Base-by-base conservation (phyloP, 164 flowering plant species). In the Berberis vulgaris region DNA sequence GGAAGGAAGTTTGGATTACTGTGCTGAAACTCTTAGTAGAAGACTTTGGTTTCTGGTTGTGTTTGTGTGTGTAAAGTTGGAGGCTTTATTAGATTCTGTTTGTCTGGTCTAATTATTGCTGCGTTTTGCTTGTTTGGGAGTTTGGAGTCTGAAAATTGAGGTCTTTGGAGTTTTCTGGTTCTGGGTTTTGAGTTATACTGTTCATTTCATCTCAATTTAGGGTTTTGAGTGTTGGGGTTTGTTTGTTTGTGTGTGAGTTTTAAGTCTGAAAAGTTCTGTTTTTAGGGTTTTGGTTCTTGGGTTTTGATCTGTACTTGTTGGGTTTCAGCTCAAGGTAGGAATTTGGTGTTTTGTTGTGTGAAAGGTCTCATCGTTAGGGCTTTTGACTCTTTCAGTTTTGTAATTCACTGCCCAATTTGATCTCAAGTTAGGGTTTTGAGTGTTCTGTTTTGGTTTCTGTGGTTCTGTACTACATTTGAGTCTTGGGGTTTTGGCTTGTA, bases 171-270 rank as follows among this genome's bases (percentile, higher is more conserved):
- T 26, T 26, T 26, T 26, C 26, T 26, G 43, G 3, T 50, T 64
- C 60, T 66, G 72, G 72, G 69, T 63, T 49, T 61, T 59, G 11
- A 41, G 52, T 54, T 42, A 3, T 13, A 26, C 26, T 26, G 26
- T 26, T 26, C 26, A 26, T 26, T 26, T 26, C 26, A 26, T 61
- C 50, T 61, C 44, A 57, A 41, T 26, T 56, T 63, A 9, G 65
- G 46, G 57, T 62, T 67, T 65, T 70, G 12, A 46, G 67, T 7
- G 61, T 69, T 42, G 64, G 3, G 6, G 45, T 54, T 4, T 41
- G 49, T 45, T 40, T 11, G 45, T 4, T 42, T 13, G 63, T 13
- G 49, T 64, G 4, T 13, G 60, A 6, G 2, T 56, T 38, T 55
- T 6, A 59, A 13, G 1, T 56, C 9, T 56, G 43, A 40, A 56